Conservation (phyloP, 2,329 filamentous ascomycete species). For the Alternaria viburni region DNA sequence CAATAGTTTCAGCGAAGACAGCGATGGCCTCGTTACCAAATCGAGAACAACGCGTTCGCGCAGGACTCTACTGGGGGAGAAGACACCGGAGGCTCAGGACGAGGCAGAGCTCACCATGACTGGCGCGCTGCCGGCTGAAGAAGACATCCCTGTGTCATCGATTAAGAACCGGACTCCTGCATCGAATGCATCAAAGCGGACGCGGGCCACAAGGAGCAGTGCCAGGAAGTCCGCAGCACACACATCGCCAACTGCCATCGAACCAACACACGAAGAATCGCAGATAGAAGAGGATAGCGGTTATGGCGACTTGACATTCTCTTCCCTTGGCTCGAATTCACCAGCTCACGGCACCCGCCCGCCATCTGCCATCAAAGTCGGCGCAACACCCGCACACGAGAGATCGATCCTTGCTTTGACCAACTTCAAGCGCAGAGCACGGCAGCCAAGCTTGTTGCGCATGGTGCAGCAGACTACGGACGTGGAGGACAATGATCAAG, state of each 20-base stretch:
- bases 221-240: constrained; percentile 21
- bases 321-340: constrained; percentile 42
- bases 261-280: constrained; percentile 14
- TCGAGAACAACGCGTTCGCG: constrained; percentile 28
- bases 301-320: constrained; percentile 44
- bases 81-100: constrained; percentile 22
- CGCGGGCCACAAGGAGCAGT: constrained; percentile 26
- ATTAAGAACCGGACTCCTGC: constrained; percentile 29
- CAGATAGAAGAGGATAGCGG: constrained; percentile 32
- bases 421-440: constrained; percentile 57
- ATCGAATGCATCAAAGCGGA: constrained; percentile 23
- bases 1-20: constrained; percentile 45
- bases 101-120: constrained; percentile 44
- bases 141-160: background rate
- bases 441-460: constrained; percentile 57
- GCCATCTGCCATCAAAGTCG: constrained; percentile 53
- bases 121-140: constrained; percentile 40
- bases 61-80: constrained; percentile 25
- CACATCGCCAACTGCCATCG: constrained; percentile 11
- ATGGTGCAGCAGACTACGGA: constrained; percentile 55
- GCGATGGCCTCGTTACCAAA: constrained; percentile 45
- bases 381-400: constrained; percentile 54
- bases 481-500: constrained; percentile 54
- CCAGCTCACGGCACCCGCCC: constrained; percentile 47
- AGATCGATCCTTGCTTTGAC: constrained; percentile 56